A percentile compares a stretch with the other conserved stretches of the same genome.
Evolutionary conservation across 257 asterid species (phyloP).

Genomic region (Ehretia macrophylla): DNA sequence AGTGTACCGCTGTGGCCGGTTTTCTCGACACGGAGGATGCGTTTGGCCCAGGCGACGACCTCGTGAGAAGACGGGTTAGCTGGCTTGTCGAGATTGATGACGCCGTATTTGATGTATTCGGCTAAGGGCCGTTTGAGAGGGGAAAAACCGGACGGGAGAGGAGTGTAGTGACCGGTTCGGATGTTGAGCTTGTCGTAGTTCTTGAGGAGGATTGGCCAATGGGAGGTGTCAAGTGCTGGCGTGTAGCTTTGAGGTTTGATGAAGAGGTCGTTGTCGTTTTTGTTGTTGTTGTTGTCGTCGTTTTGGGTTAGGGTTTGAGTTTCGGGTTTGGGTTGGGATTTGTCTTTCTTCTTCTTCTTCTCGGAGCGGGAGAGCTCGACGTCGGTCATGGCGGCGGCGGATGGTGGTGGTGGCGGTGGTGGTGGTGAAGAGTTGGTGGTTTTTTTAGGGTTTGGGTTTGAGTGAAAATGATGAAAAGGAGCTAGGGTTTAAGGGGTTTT

Average conservation of each 20-base stretch:
- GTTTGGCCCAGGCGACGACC: constrained; percentile 93
- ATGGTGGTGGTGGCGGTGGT: constrained; percentile 3
- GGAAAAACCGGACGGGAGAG: constrained; percentile 77
- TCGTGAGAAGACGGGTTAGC: constrained; percentile 93
- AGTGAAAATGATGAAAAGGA: neutral
- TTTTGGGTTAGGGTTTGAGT: constrained; percentile 11
- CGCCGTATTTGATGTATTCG: constrained; percentile 80
- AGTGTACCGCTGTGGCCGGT: constrained; percentile 96
- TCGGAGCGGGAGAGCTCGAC: constrained; percentile 56
- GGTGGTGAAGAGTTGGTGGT: constrained; percentile 4
- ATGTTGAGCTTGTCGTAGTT: constrained; percentile 80
- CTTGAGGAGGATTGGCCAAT: constrained; percentile 90
- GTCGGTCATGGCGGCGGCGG: constrained; percentile 57
- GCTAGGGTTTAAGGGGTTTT: constrained; percentile 1
- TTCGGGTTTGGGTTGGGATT: constrained; percentile 13
- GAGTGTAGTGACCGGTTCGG: constrained; percentile 95
- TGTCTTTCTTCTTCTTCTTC: constrained; percentile 67
- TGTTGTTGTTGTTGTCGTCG: constrained; percentile 9
- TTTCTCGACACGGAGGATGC: constrained; percentile 79
- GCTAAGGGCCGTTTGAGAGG: constrained; percentile 76
- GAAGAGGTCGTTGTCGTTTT: constrained; percentile 36
- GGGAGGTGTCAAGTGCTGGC: constrained; percentile 74
- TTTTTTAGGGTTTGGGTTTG: neutral
- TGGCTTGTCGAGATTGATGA: constrained; percentile 79
- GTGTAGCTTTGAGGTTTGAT: constrained; percentile 84